Conservation (phyloP, 495 filamentous ascomycete species). For the Penicillium odoratum region DNA sequence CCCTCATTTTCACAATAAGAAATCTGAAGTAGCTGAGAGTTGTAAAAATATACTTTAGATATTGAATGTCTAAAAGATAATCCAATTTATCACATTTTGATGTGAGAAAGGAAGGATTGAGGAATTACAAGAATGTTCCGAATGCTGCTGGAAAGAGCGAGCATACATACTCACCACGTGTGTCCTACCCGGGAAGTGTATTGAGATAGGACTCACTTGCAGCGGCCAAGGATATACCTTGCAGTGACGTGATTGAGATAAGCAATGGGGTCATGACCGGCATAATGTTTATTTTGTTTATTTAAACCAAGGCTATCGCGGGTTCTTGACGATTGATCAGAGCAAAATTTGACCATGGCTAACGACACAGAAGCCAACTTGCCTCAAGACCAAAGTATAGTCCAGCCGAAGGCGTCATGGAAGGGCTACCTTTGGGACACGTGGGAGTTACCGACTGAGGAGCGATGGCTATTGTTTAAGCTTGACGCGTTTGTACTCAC, state of each 20-base stretch:
- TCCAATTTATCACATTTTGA: not conserved
- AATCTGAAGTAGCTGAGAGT: not conserved
- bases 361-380: constrained; percentile 6
- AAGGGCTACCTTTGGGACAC: constrained; percentile 53
- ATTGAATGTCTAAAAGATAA: not conserved
- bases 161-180: too few species aligned
- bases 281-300: not conserved
- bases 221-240: not conserved
- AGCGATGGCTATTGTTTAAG: constrained; percentile 57
- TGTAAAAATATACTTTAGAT: not conserved
- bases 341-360: not conserved
- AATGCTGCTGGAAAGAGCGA: not conserved
- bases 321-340: not conserved
- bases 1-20: not conserved
- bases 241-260: constrained; percentile 7
- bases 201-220: not conserved
- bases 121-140: not conserved
- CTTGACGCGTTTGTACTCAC: constrained; percentile 53
- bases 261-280: constrained; percentile 4
- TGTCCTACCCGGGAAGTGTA: not conserved
- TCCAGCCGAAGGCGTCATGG: constrained; percentile 21
- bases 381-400: not conserved
- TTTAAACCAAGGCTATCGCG: not conserved
- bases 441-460: constrained; percentile 51
- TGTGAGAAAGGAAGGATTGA: not conserved